Evolutionary conservation across 2,329 filamentous ascomycete species (phyloP).

Genomic region (Aspergillus chevalieri): DNA sequence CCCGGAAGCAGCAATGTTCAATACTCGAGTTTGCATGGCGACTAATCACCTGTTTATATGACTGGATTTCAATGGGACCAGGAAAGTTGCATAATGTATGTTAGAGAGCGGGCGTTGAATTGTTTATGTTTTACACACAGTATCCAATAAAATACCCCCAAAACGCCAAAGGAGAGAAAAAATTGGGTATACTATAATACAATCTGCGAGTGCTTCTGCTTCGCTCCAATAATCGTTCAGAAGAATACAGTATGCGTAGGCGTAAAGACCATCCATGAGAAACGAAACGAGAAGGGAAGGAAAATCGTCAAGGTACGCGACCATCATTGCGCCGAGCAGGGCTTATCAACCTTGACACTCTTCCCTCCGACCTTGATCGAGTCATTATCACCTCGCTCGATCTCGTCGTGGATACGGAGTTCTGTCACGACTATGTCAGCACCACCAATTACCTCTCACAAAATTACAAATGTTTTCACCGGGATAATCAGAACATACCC

Average conservation of each 20-base stretch:
- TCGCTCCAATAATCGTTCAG: constrained; percentile 1
- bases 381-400: constrained; percentile 89
- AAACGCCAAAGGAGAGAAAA: constrained; percentile 28
- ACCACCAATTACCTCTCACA: neutral
- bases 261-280: neutral
- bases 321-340: constrained; percentile 30
- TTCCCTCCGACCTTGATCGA: constrained; percentile 61
- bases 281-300: no score
- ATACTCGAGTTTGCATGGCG: constrained; percentile 79
- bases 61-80: constrained; percentile 19
- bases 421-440: constrained; percentile 47
- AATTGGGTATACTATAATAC: constrained; percentile 37
- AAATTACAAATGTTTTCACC: neutral
- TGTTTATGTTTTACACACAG: constrained; percentile 23
- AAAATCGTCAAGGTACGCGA: neutral
- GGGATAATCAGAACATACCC: constrained; percentile 21
- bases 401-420: constrained; percentile 82
- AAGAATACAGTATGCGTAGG: neutral
- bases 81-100: constrained; percentile 18
- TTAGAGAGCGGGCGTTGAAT: constrained; percentile 29
- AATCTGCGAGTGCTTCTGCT: constrained; percentile 8
- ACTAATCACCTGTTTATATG: constrained; percentile 45
- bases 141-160: constrained; percentile 25
- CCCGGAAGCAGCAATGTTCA: constrained; percentile 71
- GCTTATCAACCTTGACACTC: constrained; percentile 36